A percentile compares a stretch with the other conserved stretches of the same genome.
Evolutionary conservation across 805 yeast genomes (phyloP).

Genomic region (Schizosaccharomyces osmophilus): DNA sequence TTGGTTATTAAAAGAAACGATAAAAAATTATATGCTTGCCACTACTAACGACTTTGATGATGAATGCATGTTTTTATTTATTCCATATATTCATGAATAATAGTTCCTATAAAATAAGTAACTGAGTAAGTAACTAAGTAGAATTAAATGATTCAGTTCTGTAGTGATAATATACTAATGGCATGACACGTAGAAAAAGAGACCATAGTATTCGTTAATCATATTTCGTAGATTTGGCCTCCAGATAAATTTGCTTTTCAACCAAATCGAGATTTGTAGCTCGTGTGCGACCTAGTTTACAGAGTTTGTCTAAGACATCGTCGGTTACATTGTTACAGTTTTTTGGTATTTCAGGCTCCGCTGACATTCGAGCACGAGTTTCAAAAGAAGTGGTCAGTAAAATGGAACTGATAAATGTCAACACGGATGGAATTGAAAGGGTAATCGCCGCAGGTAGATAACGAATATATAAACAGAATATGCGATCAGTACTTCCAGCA

Average conservation of each 20-base stretch:
- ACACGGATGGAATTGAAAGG: neutral
- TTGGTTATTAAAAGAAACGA: neutral
- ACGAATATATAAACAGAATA: neutral
- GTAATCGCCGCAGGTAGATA: neutral
- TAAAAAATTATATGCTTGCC: too few relatives aligned
- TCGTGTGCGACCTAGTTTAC: neutral
- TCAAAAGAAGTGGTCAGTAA: neutral
- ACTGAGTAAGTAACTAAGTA: too few relatives aligned
- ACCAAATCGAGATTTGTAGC: neutral
- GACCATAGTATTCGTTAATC: neutral
- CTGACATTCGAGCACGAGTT: neutral
- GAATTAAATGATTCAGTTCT: too few relatives aligned
- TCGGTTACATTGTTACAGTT: neutral
- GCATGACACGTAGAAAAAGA: neutral
- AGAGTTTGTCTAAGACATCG: neutral
- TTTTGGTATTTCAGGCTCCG: neutral
- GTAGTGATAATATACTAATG: too few relatives aligned
- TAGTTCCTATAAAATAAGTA: too few relatives aligned
- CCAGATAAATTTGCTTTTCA: neutral
- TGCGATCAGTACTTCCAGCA: neutral
- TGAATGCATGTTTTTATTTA: too few relatives aligned
- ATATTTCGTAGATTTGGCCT: neutral
- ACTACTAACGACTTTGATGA: too few relatives aligned
- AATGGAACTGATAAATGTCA: neutral
- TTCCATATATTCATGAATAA: too few relatives aligned